Evolutionary conservation across 352 stramenopile genomes (phyloP), one percentile per base, ranked within the genome.

Genomic region (Phytophthora macrochlamydospora): DNA sequence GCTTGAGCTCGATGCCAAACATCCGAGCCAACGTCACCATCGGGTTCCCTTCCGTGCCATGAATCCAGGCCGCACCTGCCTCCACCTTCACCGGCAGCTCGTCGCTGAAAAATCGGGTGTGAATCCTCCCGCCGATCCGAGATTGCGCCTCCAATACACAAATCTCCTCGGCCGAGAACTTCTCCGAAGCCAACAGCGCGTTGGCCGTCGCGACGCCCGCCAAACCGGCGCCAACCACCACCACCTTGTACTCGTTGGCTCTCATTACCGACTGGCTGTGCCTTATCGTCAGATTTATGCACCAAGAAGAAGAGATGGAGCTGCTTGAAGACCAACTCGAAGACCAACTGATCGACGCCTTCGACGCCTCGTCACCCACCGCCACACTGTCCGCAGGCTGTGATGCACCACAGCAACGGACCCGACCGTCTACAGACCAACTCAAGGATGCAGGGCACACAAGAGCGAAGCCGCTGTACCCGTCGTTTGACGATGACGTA

Each of bases 271-370:
- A 72, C 45, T 66, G 53, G 65, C 40, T 73, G 60, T 54, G 52
- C 51, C n/a, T 33, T 33, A 30, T 28, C 9, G 18, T 4, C 51
- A 35, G 45, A 12, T 37, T 53, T 53, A 53, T 35, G 46, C 28
- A 40, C 28, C 6, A 66, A 65, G 50, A 63, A 52, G n/a, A 63
- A 52, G 31, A 30, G 43, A 75, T 72, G 67, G 52, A 72, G 33
- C 24, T 57, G 1, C 24, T 28, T 1, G 79, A 89, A 57, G 71
- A 75, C 8, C 67, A 57, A 31, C 75, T 83, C 58, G 85, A 89
- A 37, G 71, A 70, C 56, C 74, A 68, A 53, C 62, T 91, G 2
- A 93, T 93, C 28, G 82, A 91, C 71, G 82, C 76, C 42, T 93
- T 93, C 55, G 85, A 93, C 52, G 67, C 57, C 29, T 31, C 42